A percentile compares a stretch with the other conserved stretches of the same genome.
phyloP scores from a whole-genome alignment of 768 basidiomycete species.

The Lepiota venenata region DNA sequence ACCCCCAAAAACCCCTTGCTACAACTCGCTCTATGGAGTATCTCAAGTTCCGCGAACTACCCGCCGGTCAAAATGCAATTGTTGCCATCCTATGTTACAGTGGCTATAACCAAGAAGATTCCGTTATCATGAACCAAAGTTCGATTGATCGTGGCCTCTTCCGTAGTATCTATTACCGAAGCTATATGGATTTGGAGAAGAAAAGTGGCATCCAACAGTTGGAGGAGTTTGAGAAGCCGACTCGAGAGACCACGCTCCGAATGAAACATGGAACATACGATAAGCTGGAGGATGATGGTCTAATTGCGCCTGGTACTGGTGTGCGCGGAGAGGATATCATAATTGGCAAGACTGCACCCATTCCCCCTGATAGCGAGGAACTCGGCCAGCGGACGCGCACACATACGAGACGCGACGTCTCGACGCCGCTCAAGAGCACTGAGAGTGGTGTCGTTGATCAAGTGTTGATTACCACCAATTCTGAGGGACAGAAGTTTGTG shows the following conservation, averaged over 20 bases:
- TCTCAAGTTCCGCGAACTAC: slow-evolving; percentile 96
- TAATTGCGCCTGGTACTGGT: slow-evolving; percentile 93
- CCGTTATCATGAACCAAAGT: slow-evolving; percentile 99
- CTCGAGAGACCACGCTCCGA: slow-evolving; percentile 86
- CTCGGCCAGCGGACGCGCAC: slow-evolving; percentile 92
- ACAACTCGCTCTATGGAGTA: slow-evolving; percentile 99
- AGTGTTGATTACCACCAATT: slow-evolving; percentile 94
- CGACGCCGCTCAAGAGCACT: slow-evolving; percentile 95
- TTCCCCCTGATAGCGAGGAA: slow-evolving; percentile 95
- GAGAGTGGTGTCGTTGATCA: slow-evolving; percentile 98
- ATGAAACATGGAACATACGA: slow-evolving; percentile 99
- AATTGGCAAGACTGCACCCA: slow-evolving; percentile 97
- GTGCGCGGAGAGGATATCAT: slow-evolving; percentile 98
- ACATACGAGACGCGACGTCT: slow-evolving; percentile 94
- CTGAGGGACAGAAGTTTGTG: slow-evolving; percentile 96
- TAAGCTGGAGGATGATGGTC: slow-evolving; percentile 94
- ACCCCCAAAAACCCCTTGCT: slow-evolving; percentile 97
- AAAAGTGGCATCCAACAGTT: slow-evolving; percentile 87
- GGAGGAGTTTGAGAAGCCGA: slow-evolving; percentile 97
- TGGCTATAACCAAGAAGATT: slow-evolving; percentile 99
- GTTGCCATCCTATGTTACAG: slow-evolving; percentile 99
- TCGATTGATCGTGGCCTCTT: slow-evolving; percentile 98
- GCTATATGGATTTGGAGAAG: slow-evolving; percentile 98
- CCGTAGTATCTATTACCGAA: slow-evolving; percentile 97
- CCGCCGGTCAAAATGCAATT: slow-evolving; percentile 98